Percentiles rank a stretch among this genome's conserved stretches.
Evolutionary conservation across 2,329 filamentous ascomycete genomes (phyloP).

Genomic region (Pestalotiopsis sp.): DNA sequence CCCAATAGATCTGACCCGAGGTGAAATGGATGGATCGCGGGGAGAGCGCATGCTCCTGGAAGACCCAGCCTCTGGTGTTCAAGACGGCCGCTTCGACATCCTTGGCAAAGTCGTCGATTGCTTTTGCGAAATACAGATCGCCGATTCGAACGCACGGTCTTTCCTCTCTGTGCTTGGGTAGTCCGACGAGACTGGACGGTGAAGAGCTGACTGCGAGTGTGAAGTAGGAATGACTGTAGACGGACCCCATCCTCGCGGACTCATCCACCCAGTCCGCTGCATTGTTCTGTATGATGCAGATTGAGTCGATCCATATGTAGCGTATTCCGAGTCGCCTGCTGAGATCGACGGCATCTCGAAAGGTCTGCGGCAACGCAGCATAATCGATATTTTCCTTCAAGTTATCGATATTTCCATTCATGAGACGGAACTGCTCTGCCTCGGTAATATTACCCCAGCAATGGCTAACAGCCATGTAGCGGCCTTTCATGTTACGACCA

Average conservation of each 20-base stretch:
- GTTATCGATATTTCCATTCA: background rate
- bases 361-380: constrained; percentile 16
- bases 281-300: constrained; percentile 18
- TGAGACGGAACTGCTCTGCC: background rate
- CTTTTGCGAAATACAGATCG: constrained; percentile 2
- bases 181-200: background rate
- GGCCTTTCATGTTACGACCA: background rate
- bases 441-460: constrained; percentile 10
- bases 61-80: constrained; percentile 29
- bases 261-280: background rate
- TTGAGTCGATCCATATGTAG: constrained; percentile 18
- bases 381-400: constrained; percentile 7
- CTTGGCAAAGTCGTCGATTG: constrained; percentile 24
- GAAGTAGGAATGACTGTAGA: constrained; percentile 8
- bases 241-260: constrained; percentile 10
- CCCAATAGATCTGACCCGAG: constrained; percentile 28
- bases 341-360: constrained; percentile 17
- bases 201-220: constrained; percentile 13
- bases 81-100: constrained; percentile 23
- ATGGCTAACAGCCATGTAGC: constrained; percentile 12
- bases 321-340: constrained; percentile 14
- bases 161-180: background rate
- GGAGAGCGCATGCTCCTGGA: constrained; percentile 29
- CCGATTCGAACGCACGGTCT: background rate
- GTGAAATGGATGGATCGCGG: constrained; percentile 30